Base-by-base conservation (phyloP, 768 basidiomycete species). In the Panellus pusillus region DNA sequence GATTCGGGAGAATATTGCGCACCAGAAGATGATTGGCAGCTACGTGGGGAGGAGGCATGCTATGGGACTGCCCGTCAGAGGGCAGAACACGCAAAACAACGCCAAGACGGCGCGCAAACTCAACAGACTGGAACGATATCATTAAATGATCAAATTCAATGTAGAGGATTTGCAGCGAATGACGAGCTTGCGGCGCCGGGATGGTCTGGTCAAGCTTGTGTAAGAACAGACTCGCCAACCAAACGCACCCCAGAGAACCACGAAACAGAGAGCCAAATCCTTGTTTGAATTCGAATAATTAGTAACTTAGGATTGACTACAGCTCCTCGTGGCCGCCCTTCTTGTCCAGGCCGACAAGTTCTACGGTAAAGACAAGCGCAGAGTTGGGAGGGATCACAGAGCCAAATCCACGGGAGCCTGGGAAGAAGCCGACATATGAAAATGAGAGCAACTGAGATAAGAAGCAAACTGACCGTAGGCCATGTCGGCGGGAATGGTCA, bases 1-100 rank as follows among this genome's bases (percentile, higher is more conserved):
- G 67, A 78, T 95, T 63, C 82, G 85, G 72, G 92, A 92, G 69
- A 94, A 98, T 68, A 95, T 99, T 68, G 85, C 83, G 6, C 94
- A 97, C 72, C 85, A 94, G 71, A 78, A 92, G 57, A 89, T 89
- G 80, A 93, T 98, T 70, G 96, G 96, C 44, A 93, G 89, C 61
- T 95, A 96, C 70, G 84, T 92, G 46, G 97, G 97, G 45, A 84
- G 84, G 76, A 77, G 94, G 70, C 96, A 98, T 68, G 93, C 93
- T 8, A 92, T 94, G 86, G 83, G 86, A 54, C 71, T 96, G 41
- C 96, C 96, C 3, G 96, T 98, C 55, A 81, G 96, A 69, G 96
- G 96, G 52, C 96, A 98, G 72, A 87, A 87, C 50, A 98, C 95
- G 4, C 87, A 86, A 70, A 87, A 81, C 50, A 98, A 98, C 66